Evolutionary conservation across 75 land plant species (phyloP).

Genomic region (Picea glauca): DNA sequence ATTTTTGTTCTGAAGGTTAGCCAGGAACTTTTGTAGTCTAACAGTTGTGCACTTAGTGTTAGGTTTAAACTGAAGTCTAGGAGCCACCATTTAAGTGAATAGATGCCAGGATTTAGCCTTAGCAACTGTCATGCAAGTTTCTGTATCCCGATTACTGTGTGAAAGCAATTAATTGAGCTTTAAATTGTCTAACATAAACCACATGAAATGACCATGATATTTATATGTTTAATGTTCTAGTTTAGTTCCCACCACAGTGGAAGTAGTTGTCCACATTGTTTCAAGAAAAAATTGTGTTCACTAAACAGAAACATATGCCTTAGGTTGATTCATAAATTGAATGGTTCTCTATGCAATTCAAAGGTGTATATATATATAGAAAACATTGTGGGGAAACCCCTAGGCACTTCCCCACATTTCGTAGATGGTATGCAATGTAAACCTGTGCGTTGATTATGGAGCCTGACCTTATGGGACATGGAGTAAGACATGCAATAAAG

Average conservation of each 20-base stretch:
- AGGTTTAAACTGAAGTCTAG: background rate
- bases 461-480: too few relatives aligned
- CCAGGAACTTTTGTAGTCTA: background rate
- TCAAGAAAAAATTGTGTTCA: background rate
- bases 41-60: background rate
- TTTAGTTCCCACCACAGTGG: background rate
- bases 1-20: background rate
- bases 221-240: background rate
- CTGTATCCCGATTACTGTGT: background rate
- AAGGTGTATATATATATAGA: background rate
- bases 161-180: background rate
- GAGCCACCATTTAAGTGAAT: background rate
- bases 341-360: background rate
- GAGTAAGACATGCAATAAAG: too few relatives aligned
- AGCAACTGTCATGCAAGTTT: background rate
- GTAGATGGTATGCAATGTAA: too few relatives aligned
- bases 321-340: background rate
- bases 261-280: background rate
- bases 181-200: background rate
- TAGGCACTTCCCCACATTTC: too few relatives aligned
- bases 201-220: background rate
- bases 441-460: too few relatives aligned
- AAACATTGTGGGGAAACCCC: too few relatives aligned
- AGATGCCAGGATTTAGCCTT: background rate
- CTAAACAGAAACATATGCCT: background rate